phyloP scores from a whole-genome alignment of 768 basidiomycete species.

The Russula virescens region DNA sequence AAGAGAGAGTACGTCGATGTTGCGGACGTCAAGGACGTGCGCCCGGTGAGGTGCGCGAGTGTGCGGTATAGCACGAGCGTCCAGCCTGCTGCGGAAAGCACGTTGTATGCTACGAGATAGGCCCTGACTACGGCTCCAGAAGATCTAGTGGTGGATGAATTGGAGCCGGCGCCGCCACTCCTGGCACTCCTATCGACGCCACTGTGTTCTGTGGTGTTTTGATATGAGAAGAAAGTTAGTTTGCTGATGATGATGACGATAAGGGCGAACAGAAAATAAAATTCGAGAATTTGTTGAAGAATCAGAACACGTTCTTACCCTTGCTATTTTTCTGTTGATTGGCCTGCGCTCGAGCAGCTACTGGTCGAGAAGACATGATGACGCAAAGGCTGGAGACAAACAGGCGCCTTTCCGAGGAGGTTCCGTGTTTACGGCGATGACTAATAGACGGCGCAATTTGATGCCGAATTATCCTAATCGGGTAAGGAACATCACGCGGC shows the following conservation, averaged over 20 bases:
- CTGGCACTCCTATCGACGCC: too few relatives aligned
- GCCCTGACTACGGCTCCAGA: slow-evolving; percentile 7
- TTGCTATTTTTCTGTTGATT: not conserved
- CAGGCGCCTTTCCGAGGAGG: not conserved
- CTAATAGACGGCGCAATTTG: too few relatives aligned
- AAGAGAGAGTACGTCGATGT: not conserved
- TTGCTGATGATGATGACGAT: too few relatives aligned
- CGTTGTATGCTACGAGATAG: slow-evolving; percentile 24
- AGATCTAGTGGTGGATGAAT: too few relatives aligned
- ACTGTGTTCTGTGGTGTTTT: not conserved
- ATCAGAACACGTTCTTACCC: too few relatives aligned
- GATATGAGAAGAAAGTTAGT: not conserved
- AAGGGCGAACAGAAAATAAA: too few relatives aligned
- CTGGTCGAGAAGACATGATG: not conserved
- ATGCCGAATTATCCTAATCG: not conserved
- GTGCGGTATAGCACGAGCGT: slow-evolving; percentile 20
- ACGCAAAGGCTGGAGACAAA: too few relatives aligned
- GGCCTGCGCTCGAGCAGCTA: too few relatives aligned
- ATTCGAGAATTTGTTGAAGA: too few relatives aligned
- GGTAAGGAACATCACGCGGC: not conserved
- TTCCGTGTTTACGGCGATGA: not conserved
- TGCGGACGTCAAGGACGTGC: too few relatives aligned
- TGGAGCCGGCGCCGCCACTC: not conserved
- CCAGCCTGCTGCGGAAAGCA: slow-evolving; percentile 21
- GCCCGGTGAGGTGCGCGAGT: slow-evolving; percentile 4